Base-by-base conservation (phyloP, 305 asterid species). In the Fraxinus platypoda region DNA sequence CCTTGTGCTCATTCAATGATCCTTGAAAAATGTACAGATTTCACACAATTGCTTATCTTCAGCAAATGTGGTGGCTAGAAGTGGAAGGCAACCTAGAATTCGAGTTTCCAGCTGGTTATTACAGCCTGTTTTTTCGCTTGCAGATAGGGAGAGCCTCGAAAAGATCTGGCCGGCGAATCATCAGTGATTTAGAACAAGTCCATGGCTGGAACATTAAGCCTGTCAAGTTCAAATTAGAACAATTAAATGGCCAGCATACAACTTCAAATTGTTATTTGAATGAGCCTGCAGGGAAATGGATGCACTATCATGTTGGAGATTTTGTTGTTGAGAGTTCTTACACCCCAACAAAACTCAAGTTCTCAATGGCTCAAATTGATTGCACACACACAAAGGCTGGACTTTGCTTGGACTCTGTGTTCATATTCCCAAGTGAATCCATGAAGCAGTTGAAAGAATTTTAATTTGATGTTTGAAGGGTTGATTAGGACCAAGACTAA, bases 311-410 rank as follows among this genome's bases (percentile, higher is more conserved):
- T 66, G 97, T 85, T 1, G 97, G 94, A 21, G 91, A 92, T 78
- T 92, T 92, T 41, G 87, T 81, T 12, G 94, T 87, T 46, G 83
- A 84, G 1, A 34, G 81, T 72, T 82, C 87, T 6, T 31, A 68
- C 4, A 31, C 15, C 31, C 59, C 84, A 9, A 90, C 93, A 4
- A 88, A 72, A 79, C 76, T 92, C 35, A 90, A 83, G 77, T 92
- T 92, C 75, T 88, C 93, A 5, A 85, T 92, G 93, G 80, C 89
- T 49, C 97, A 92, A 85, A 91, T 92, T n/a, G 97, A 92, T 78
- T 92, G 97, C 57, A 92, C 93, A 3, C 97, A 92, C 82, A 86
- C 90, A 19, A 91, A 92, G 83, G 93, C 92, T 49, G 96, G 96
- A 15, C 83, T 92, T 34, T 89, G 88, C 46, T 71, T 92, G 64